Conservation (phyloP, 495 filamentous ascomycete genomes). For the Haplographium delicatum region DNA sequence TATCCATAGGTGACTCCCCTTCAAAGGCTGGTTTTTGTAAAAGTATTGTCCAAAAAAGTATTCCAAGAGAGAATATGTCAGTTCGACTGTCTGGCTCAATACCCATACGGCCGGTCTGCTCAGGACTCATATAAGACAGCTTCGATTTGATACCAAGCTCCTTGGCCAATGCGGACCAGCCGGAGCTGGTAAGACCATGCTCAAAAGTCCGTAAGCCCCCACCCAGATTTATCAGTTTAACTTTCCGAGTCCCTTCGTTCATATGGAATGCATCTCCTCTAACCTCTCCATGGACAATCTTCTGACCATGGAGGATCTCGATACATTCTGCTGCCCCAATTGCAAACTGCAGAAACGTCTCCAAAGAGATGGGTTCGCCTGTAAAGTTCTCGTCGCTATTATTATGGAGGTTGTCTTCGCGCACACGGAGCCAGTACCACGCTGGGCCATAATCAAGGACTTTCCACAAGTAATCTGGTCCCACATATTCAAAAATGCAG, state of each 20-base stretch:
- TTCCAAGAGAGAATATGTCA: constrained; percentile 81
- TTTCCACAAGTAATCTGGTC: constrained; percentile 63
- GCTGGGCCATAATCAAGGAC: constrained; percentile 66
- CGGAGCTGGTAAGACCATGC: constrained; percentile 74
- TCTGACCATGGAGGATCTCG: constrained; percentile 78
- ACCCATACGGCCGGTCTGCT: constrained; percentile 85
- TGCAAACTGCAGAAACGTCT: constrained; percentile 78
- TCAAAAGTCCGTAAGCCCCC: constrained; percentile 73
- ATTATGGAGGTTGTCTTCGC: not conserved
- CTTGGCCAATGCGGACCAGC: constrained; percentile 72
- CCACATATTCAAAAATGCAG: constrained; percentile 71
- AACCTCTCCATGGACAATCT: constrained; percentile 80
- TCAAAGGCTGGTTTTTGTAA: constrained; percentile 71
- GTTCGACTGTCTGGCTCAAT: constrained; percentile 83
- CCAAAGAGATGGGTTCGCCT: constrained; percentile 58
- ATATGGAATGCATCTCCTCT: constrained; percentile 84
- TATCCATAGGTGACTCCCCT: constrained; percentile 71
- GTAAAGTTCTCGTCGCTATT: constrained; percentile 5
- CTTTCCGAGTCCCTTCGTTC: constrained; percentile 55
- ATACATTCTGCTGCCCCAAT: constrained; percentile 78
- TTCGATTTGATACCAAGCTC: constrained; percentile 78
- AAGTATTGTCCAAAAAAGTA: constrained; percentile 80
- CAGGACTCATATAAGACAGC: constrained; percentile 79
- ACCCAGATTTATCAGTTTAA: constrained; percentile 77
- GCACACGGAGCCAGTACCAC: constrained; percentile 11